Percentiles rank a stretch among this genome's conserved stretches.
These are phyloP conservation scores for Trifolium subterraneum DNA, from an alignment of 306 rosid genomes.

Conservation along the genomic window DNA sequence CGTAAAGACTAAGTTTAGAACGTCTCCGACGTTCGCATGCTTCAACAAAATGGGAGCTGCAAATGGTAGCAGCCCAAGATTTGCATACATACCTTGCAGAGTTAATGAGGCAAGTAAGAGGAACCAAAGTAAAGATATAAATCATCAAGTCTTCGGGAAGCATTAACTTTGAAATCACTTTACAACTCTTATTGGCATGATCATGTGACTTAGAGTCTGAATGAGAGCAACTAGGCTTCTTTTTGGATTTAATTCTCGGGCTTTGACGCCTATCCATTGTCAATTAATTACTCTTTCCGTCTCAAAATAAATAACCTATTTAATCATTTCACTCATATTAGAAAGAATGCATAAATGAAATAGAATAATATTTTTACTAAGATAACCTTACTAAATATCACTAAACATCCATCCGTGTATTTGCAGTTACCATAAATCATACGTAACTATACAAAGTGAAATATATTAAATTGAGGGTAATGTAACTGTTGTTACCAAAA, in stretches of 20 bases:
- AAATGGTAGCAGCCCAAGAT: neutral
- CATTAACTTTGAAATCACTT: neutral
- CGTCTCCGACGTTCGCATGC: neutral
- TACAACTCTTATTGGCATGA: neutral
- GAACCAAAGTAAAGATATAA: neutral
- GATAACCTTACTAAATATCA: too few species aligned
- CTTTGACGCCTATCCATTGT: neutral
- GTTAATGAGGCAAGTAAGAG: neutral
- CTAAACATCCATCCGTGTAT: too few species aligned
- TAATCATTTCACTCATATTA: too few species aligned
- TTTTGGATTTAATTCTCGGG: too few species aligned
- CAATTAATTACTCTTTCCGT: neutral
- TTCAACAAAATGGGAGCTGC: neutral
- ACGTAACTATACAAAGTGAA: too few species aligned
- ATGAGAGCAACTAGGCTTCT: neutral
- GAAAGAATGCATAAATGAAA: too few species aligned
- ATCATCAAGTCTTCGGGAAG: neutral
- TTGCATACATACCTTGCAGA: slow-evolving; percentile 5
- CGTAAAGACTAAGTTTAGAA: neutral
- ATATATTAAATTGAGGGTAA: too few species aligned
- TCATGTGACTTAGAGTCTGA: neutral
- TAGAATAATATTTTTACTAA: too few species aligned
- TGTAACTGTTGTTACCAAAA: too few species aligned
- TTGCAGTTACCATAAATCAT: too few species aligned
- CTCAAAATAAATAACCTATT: too few species aligned